phyloP scores from a whole-genome alignment of 2,329 filamentous ascomycete genomes.

The Hypoxylon sp. region DNA sequence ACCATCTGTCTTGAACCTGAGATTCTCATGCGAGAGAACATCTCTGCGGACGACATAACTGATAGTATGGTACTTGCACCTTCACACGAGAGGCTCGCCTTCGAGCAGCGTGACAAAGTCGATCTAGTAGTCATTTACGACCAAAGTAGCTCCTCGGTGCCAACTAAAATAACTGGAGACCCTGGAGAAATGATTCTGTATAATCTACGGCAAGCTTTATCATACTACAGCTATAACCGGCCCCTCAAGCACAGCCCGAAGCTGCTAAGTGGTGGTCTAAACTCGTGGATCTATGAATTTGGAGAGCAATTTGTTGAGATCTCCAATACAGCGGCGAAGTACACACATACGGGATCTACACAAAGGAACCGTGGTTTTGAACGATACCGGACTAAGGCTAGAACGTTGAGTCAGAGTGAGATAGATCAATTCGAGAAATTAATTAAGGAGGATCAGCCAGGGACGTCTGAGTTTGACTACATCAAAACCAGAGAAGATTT shows the following conservation, averaged over 20 bases:
- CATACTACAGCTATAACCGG: conserved; percentile 86
- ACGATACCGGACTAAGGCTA: conserved; percentile 66
- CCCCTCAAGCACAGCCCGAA: conserved; percentile 81
- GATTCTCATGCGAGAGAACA: conserved; percentile 77
- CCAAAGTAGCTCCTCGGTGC: conserved; percentile 72
- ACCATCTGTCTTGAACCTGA: conserved; percentile 92
- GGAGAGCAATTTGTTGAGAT: conserved; percentile 74
- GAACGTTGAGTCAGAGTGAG: conserved; percentile 84
- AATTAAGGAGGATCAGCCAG: conserved; percentile 74
- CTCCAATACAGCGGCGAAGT: conserved; percentile 52
- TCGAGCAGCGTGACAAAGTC: conserved; percentile 80
- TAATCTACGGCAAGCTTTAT: conserved; percentile 83
- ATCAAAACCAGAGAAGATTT: conserved; percentile 87
- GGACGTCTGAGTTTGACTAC: conserved; percentile 63
- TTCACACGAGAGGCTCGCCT: conserved; percentile 80
- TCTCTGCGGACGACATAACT: conserved; percentile 72
- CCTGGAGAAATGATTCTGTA: conserved; percentile 71
- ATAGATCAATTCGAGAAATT: conserved; percentile 85
- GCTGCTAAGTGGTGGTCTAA: conserved; percentile 84
- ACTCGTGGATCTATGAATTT: conserved; percentile 89
- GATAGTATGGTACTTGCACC: conserved; percentile 81
- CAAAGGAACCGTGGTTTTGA: conserved; percentile 51
- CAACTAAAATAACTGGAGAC: conserved; percentile 53
- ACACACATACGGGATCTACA: conserved; percentile 32
- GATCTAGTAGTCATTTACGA: conserved; percentile 95